Evolutionary conservation across 257 asterid genomes (phyloP).

Genomic region (Oldenlandia corymbosa): DNA sequence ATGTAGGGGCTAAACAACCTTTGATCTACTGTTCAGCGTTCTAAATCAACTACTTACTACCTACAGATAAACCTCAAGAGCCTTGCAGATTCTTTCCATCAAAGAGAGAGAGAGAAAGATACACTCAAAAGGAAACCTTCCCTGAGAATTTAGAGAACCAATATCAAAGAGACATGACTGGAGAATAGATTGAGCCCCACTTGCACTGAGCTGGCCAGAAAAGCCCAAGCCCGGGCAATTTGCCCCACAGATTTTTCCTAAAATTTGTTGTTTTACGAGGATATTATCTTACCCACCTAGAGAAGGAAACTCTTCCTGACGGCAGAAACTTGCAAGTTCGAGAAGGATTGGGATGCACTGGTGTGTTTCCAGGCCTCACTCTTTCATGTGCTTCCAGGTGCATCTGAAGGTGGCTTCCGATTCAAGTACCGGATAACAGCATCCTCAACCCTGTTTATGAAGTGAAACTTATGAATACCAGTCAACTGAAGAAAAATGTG

Average conservation of each 20-base stretch:
- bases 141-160: no score
- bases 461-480: constrained; percentile 6
- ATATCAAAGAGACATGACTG: not conserved
- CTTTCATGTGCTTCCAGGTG: constrained; percentile 54
- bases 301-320: not conserved
- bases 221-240: no score
- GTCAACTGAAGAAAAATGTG: not conserved
- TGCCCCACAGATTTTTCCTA: no score
- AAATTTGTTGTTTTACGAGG: no score
- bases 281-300: no score
- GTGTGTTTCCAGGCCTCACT: not conserved
- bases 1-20: not conserved
- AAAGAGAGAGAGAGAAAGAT: no score
- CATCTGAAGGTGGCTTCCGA: constrained; percentile 67
- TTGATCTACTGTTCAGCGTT: not conserved
- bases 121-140: not conserved
- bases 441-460: constrained; percentile 82
- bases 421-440: constrained; percentile 94
- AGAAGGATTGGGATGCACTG: not conserved
- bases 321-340: not conserved
- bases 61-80: not conserved
- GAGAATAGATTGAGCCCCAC: no score
- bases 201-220: no score
- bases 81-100: not conserved
- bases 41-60: constrained; percentile 3